phyloP scores from a whole-genome alignment of 2,329 filamentous ascomycete genomes.

The Pyrenophora teres region DNA sequence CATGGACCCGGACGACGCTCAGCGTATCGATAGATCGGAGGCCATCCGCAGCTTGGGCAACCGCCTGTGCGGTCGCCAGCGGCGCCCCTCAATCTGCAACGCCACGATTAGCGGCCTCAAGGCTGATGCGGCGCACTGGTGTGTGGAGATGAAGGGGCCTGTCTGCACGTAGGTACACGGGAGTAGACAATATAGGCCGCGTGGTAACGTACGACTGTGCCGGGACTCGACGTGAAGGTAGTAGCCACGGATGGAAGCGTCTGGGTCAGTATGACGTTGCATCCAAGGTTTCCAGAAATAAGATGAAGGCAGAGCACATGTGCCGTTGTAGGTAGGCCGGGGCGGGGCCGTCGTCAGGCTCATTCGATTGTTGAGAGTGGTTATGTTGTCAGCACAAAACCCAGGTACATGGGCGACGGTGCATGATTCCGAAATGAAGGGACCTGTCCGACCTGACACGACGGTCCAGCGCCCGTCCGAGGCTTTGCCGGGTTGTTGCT shows the following conservation, averaged over 20 bases:
- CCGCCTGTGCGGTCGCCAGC: slow-evolving; percentile 20
- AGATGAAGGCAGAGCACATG: slow-evolving; percentile 19
- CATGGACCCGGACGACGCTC: slow-evolving; percentile 34
- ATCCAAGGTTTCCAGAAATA: slow-evolving; percentile 32
- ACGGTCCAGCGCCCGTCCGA: slow-evolving; percentile 18
- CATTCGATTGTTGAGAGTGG: slow-evolving; percentile 24
- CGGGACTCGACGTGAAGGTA: slow-evolving; percentile 27
- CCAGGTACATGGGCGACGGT: slow-evolving; percentile 44
- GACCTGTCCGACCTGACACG: slow-evolving; percentile 40
- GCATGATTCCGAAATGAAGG: slow-evolving; percentile 49
- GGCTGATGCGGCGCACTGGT: slow-evolving; percentile 21
- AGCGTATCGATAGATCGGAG: slow-evolving; percentile 30
- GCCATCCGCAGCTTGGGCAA: slow-evolving; percentile 15
- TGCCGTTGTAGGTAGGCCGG: slow-evolving; percentile 32
- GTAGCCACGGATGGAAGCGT: slow-evolving; percentile 25
- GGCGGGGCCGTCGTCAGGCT: slow-evolving; percentile 42
- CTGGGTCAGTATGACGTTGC: slow-evolving; percentile 33
- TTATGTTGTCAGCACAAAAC: slow-evolving; percentile 43
- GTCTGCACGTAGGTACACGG: slow-evolving; percentile 28
- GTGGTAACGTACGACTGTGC: slow-evolving; percentile 28
- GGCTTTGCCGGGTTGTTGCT: slow-evolving; percentile 8
- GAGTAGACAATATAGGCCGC: slow-evolving; percentile 25
- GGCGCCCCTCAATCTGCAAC: slow-evolving; percentile 39
- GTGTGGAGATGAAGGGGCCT: slow-evolving; percentile 22
- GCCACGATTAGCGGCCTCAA: slow-evolving; percentile 32